Percentiles rank a stretch among this genome's conserved stretches.
These are phyloP conservation scores for Chionographis japonica DNA, from an alignment of 106 monocot species.

Conservation along the genomic window DNA sequence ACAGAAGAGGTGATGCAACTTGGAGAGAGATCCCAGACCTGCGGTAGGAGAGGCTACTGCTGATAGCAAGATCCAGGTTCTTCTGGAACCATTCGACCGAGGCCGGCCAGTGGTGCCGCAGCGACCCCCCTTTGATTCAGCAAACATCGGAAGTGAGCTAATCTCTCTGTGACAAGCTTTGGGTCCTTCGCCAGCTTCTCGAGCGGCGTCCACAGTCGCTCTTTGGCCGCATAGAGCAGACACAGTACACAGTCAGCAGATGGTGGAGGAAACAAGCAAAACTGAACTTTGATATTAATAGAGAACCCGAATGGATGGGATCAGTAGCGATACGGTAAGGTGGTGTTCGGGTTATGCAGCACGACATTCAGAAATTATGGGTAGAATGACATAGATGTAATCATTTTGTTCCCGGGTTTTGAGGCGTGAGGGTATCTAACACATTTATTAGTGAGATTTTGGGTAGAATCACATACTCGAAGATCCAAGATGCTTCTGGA, in stretches of 20 bases:
- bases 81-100: slow-evolving; percentile 43
- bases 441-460: too few species aligned
- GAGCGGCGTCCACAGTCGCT: slow-evolving; percentile 73
- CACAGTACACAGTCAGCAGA: background rate
- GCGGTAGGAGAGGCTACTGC: slow-evolving; percentile 34
- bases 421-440: too few species aligned
- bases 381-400: too few species aligned
- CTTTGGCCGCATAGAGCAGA: slow-evolving; percentile 19
- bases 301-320: too few species aligned
- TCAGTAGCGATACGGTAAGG: too few species aligned
- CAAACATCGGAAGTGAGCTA: slow-evolving; percentile 81
- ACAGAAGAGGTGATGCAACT: background rate
- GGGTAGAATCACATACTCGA: too few species aligned
- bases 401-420: too few species aligned
- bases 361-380: too few species aligned
- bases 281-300: too few species aligned
- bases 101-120: slow-evolving; percentile 61
- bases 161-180: slow-evolving; percentile 38
- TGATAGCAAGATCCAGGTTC: slow-evolving; percentile 63
- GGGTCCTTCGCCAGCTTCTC: slow-evolving; percentile 61
- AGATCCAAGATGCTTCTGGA: too few species aligned
- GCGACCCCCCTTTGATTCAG: slow-evolving; percentile 84
- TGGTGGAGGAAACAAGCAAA: background rate
- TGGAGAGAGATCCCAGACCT: background rate
- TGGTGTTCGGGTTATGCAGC: too few species aligned